Base-by-base conservation (phyloP, 495 filamentous ascomycete species). In the Aspergillus affinis region DNA sequence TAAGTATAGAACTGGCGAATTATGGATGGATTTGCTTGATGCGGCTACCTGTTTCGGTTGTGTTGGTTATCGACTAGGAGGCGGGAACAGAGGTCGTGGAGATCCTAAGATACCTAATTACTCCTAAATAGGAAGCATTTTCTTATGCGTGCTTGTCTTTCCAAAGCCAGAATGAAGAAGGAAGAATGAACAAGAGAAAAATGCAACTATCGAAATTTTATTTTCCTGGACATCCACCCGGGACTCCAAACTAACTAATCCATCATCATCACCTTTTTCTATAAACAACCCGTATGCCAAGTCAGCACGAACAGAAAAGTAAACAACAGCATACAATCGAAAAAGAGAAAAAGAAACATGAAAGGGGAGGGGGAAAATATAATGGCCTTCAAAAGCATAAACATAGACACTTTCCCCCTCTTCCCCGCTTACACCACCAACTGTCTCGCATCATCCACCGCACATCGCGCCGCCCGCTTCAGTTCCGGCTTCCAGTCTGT, bases 401-500 rank as follows among this genome's bases (percentile, higher is more conserved):
- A 51, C 45, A 36, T 49, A 54, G 18, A 54, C 51, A 41, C 8
- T 46, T 26, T 55, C 54, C 50, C 47, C 56, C 48, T 26, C 46
- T 59, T 65, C 54, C 15, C 32, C n/a, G 51, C 50, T 57, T 69
- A 77, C 41, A 71, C 65, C 55, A 77, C 74, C 50, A 81, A 62
- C 54, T 71, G 66, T 55, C 72, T 75, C 55, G 77, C 75, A 74
- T 80, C 79, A 54, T 79, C 79, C 61, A 80, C 93, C 12, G 85
- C 92, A 59, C 84, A 83, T 68, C 91, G 78, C 2, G 90, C 90
- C 66, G 92, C 88, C 77, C 87, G 88, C 79, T 97, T 98, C 74
- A 98, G 72, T 62, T 92, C 82, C 32, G 79, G 80, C 67, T 78
- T 81, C 76, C 75, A 77, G 66, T 92, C 82, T 48, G 81, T 81